Conservation (phyloP, 306 rosid species). For the Rubus idaeus region DNA sequence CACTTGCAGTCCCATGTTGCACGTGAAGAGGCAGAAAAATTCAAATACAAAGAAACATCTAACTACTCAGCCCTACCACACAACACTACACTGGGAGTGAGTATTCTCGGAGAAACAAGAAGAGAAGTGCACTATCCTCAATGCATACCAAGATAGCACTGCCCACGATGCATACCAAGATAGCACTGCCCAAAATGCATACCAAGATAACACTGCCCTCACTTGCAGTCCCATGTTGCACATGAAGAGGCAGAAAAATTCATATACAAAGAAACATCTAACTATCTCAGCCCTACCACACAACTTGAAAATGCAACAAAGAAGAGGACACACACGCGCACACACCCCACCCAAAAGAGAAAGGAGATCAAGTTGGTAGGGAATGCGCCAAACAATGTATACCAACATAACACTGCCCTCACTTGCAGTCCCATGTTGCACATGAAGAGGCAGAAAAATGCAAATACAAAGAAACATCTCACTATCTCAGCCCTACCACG, state of each 20-base stretch:
- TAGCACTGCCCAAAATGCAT: not conserved
- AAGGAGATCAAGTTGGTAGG: not conserved
- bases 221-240: not conserved
- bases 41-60: not conserved
- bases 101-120: not conserved
- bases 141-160: too few species aligned
- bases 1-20: not conserved
- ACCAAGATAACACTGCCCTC: not conserved
- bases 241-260: not conserved
- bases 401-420: not conserved
- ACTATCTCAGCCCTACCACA: not conserved
- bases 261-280: not conserved
- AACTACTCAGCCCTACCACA: not conserved
- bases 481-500: not conserved
- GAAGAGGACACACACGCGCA: not conserved
- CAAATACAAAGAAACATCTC: not conserved
- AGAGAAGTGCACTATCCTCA: not conserved
- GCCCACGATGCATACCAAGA: too few species aligned
- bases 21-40: not conserved
- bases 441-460: not conserved
- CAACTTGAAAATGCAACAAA: not conserved
- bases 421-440: not conserved
- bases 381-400: not conserved
- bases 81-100: not conserved
- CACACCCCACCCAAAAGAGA: not conserved